Evolutionary conservation across 1,284 basidiomycete species (phyloP), one percentile per base, ranked within the genome.

Genomic region (Tilletia caries): DNA sequence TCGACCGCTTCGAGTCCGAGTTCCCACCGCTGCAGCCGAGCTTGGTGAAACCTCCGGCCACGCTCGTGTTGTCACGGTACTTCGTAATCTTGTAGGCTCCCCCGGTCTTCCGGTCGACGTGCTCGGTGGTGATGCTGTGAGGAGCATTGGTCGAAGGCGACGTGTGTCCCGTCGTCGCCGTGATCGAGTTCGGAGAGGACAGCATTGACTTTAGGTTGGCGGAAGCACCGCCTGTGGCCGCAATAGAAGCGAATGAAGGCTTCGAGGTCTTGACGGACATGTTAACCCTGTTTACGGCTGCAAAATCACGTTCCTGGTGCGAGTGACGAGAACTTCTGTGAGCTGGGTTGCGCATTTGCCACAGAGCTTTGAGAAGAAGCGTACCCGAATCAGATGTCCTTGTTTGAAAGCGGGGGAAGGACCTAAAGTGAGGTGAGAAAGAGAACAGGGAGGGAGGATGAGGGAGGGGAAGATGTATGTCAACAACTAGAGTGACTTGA

Each of bases 101-200:
- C 12, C 58, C 58, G 29, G 58, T 62, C 58, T 62, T 62, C 29
- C n/a, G 10, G 32, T 62, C 58, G 58, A 62, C 58, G 32, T 62
- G 58, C 58, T 62, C 58, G 32, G 58, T 62, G 15, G 58, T 62
- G 58, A 62, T 62, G 58, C 58, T 62, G 58, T 62, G 58, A 8
- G 58, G 33, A 3, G 58, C 58, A 37, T 29, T 29, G 1, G 29
- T 62, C 4, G 29, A 2, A 34, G 20, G 10, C 13, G 52, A n/a
- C 52, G n/a, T 23, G 58, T 62, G 18, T 15, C 27, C 29, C 32
- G 58, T 18, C 33, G 58, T 15, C 20, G 58, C 58, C 2, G 29
- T 2, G 58, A 12, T n/a, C 27, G 27, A 33, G 18, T 25, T 3
- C 32, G 13, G 32, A 33, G 10, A 15, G 3, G 32, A 12, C 3